Percentiles rank a stretch among this genome's conserved stretches.
These are phyloP conservation scores for Coemansia asiatica DNA, from an alignment of 192 early-diverging fungal genomes.

Conservation along the genomic window DNA sequence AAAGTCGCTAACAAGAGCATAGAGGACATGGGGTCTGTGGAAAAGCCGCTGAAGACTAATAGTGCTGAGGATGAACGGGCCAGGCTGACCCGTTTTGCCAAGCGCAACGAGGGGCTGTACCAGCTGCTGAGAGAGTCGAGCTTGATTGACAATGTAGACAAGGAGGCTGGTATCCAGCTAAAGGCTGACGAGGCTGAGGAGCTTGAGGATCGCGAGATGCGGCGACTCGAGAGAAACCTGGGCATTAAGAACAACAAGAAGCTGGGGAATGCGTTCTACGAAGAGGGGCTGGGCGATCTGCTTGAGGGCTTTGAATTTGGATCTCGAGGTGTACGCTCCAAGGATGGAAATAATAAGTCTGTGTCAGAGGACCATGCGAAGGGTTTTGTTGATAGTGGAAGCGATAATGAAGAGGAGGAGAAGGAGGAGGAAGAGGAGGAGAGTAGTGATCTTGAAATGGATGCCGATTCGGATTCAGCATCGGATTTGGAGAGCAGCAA, in stretches of 20 bases:
- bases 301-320: conserved; percentile 39
- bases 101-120: conserved; percentile 57
- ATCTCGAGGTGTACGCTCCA: conserved; percentile 25
- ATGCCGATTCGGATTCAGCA: conserved; percentile 1
- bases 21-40: not conserved
- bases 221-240: conserved; percentile 50
- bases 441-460: not conserved
- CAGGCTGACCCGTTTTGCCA: conserved; percentile 52
- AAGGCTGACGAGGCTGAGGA: conserved; percentile 23
- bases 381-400: not conserved
- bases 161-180: conserved; percentile 29
- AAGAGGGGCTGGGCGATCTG: conserved; percentile 53
- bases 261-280: conserved; percentile 37
- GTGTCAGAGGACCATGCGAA: not conserved
- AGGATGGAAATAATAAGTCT: not conserved
- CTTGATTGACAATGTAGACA: conserved; percentile 42
- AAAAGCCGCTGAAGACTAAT: not conserved
- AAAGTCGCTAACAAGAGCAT: not conserved
- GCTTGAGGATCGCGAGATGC: conserved; percentile 54
- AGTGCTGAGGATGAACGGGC: conserved; percentile 35
- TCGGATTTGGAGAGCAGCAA: not conserved
- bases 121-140: conserved; percentile 48
- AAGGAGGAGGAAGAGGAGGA: not conserved
- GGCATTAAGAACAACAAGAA: conserved; percentile 53
- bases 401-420: not conserved